Evolutionary conservation across 139 green algal genomes (phyloP).

Genomic region (Haematococcus sp.): DNA sequence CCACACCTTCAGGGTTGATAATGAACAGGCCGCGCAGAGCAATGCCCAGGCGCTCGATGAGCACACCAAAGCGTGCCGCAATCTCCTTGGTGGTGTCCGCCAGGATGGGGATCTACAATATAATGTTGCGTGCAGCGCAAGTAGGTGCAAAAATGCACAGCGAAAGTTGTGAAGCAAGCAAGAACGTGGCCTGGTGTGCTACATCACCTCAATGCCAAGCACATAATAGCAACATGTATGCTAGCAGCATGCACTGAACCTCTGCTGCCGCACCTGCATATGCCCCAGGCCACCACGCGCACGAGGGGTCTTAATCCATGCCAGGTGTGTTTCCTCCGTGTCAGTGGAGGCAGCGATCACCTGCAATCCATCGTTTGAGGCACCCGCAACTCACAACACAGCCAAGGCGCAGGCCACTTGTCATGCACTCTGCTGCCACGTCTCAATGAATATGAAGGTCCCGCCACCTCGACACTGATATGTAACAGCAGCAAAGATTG

Average conservation of each 20-base stretch:
- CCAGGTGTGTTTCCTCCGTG: slow-evolving; percentile 79
- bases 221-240: no score
- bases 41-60: slow-evolving; percentile 71
- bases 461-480: no score
- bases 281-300: slow-evolving; percentile 71
- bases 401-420: no score
- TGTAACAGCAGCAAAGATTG: no score
- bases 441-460: no score
- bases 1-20: slow-evolving; percentile 66
- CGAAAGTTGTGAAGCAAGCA: no score
- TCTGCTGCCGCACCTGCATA: slow-evolving; percentile 69
- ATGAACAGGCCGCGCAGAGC: slow-evolving; percentile 84
- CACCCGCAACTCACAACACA: no score
- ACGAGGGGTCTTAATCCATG: slow-evolving; percentile 75
- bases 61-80: slow-evolving; percentile 60
- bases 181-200: background rate
- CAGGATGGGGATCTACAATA: slow-evolving; percentile 82
- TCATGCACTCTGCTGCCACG: no score
- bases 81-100: slow-evolving; percentile 74
- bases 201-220: no score
- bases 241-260: no score
- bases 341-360: slow-evolving; percentile 79
- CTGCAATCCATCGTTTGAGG: slow-evolving; percentile 10
- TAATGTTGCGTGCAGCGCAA: no score
- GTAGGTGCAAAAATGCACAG: no score